Conservation (phyloP, 495 filamentous ascomycete genomes). For the Penicillium malachiteum region DNA sequence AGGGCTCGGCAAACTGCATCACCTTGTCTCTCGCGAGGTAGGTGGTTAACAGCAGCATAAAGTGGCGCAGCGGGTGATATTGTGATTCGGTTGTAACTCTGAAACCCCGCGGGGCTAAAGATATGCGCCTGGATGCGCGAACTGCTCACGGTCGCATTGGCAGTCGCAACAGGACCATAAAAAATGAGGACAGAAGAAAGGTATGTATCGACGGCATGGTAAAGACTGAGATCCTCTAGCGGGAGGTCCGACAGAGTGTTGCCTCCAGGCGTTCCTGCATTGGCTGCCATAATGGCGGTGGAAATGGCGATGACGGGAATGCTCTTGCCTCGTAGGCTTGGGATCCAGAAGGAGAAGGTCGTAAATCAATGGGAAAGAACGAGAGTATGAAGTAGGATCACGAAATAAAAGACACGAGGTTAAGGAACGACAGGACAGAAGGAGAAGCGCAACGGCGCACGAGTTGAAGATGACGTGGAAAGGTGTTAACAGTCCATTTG, state of each 20-base stretch:
- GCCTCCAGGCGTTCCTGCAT: conserved; percentile 19
- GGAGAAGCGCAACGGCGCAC: conserved; percentile 6
- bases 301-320: conserved; percentile 13
- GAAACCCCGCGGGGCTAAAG: conserved; percentile 82
- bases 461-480: conserved; percentile 7
- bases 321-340: conserved; percentile 12
- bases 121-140: conserved; percentile 92
- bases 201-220: conserved; percentile 75
- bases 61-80: conserved; percentile 93
- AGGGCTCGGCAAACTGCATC: conserved; percentile 86
- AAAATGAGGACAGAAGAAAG: conserved; percentile 78
- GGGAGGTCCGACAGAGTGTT: conserved; percentile 54
- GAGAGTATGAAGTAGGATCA: too few species aligned
- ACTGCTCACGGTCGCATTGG: conserved; percentile 80
- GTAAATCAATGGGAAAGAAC: background rate
- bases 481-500: conserved; percentile 15
- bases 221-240: conserved; percentile 73
- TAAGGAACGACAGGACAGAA: conserved; percentile 11
- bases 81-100: conserved; percentile 84
- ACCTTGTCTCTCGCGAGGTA: conserved; percentile 92
- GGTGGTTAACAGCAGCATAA: conserved; percentile 84
- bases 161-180: conserved; percentile 79
- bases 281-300: conserved; percentile 32
- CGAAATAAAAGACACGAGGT: background rate
- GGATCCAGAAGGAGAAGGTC: background rate